These are phyloP conservation scores for Sutorius eximius DNA, from an alignment of 1,284 basidiomycete species.

Conservation along the genomic window DNA sequence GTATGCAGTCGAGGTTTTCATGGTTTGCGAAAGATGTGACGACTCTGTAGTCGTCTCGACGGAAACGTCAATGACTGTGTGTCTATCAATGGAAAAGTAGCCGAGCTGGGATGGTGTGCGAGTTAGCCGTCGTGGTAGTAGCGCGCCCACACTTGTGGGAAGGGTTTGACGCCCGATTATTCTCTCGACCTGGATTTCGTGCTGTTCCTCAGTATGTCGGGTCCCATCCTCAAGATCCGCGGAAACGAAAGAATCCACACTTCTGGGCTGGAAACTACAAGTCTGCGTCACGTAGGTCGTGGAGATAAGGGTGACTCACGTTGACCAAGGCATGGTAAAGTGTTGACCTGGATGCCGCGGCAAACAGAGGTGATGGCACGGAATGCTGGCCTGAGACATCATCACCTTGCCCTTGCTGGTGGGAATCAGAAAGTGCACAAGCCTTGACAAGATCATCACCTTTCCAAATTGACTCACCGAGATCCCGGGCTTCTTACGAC, in stretches of 20 bases:
- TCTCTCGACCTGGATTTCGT: slow-evolving; percentile 57
- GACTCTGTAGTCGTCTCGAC: slow-evolving; percentile 56
- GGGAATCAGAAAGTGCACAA: slow-evolving; percentile 2
- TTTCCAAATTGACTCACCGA: slow-evolving; percentile 57
- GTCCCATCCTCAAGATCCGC: slow-evolving; percentile 38
- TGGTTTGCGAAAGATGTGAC: slow-evolving; percentile 32
- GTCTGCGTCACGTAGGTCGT: slow-evolving; percentile 10
- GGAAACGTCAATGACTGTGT: slow-evolving; percentile 55
- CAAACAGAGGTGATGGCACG: slow-evolving; percentile 35
- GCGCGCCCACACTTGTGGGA: slow-evolving; percentile 47
- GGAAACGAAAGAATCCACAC: slow-evolving; percentile 53
- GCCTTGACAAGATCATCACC: slow-evolving; percentile 35
- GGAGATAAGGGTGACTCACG: slow-evolving; percentile 33
- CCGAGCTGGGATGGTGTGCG: slow-evolving; percentile 48
- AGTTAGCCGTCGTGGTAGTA: slow-evolving; percentile 55
- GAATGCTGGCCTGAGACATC: slow-evolving; percentile 22
- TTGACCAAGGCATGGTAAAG: slow-evolving; percentile 53
- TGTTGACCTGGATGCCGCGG: slow-evolving; percentile 42
- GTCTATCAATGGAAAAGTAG: slow-evolving; percentile 34
- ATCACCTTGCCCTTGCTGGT: slow-evolving; percentile 20
- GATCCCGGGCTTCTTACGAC: slow-evolving; percentile 43
- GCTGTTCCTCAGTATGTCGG: slow-evolving; percentile 45
- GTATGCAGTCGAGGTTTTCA: slow-evolving; percentile 40
- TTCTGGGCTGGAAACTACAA: slow-evolving; percentile 40
- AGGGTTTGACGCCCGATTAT: slow-evolving; percentile 52